A percentile compares a stretch with the other conserved stretches of the same genome.
Conservation (phyloP, 345 rosid species). For the Populus alba region DNA sequence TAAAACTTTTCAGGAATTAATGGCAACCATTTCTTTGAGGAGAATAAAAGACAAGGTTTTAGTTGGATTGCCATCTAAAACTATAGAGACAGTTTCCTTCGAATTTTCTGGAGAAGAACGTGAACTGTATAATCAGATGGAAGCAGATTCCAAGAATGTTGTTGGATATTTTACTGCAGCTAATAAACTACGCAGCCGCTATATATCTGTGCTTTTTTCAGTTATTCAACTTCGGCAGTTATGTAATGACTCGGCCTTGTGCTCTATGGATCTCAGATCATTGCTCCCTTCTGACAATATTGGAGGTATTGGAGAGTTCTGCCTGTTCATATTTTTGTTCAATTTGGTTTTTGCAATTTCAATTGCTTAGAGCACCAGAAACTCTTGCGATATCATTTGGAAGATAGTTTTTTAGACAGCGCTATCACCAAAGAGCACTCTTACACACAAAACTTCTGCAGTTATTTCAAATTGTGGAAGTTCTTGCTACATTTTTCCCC, state of each 20-base stretch:
- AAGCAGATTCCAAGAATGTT: slow-evolving; percentile 63
- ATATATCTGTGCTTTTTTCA: slow-evolving; percentile 69
- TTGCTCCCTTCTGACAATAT: slow-evolving; percentile 46
- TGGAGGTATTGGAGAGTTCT: slow-evolving; percentile 52
- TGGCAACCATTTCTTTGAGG: slow-evolving; percentile 75
- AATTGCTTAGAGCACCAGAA: not conserved
- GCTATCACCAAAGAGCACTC: too few species aligned
- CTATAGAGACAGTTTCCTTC: slow-evolving; percentile 56
- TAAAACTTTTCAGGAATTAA: slow-evolving; percentile 44
- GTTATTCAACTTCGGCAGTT: slow-evolving; percentile 82
- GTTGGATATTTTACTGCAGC: slow-evolving; percentile 49
- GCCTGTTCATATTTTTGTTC: not conserved
- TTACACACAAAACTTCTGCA: not conserved
- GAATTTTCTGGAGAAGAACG: slow-evolving; percentile 80
- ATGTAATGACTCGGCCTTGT: slow-evolving; percentile 61
- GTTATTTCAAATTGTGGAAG: not conserved
- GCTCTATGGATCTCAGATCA: slow-evolving; percentile 65
- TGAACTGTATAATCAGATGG: slow-evolving; percentile 71
- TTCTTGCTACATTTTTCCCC: not conserved
- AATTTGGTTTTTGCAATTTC: not conserved
- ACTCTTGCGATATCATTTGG: too few species aligned
- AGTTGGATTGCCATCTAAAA: slow-evolving; percentile 73
- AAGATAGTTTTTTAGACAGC: too few species aligned
- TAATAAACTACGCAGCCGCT: slow-evolving; percentile 51
- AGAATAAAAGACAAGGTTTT: slow-evolving; percentile 72